Evolutionary conservation across 2,329 filamentous ascomycete species (phyloP), one percentile per base, ranked within the genome.

Genomic region (Metarhizium rileyi): DNA sequence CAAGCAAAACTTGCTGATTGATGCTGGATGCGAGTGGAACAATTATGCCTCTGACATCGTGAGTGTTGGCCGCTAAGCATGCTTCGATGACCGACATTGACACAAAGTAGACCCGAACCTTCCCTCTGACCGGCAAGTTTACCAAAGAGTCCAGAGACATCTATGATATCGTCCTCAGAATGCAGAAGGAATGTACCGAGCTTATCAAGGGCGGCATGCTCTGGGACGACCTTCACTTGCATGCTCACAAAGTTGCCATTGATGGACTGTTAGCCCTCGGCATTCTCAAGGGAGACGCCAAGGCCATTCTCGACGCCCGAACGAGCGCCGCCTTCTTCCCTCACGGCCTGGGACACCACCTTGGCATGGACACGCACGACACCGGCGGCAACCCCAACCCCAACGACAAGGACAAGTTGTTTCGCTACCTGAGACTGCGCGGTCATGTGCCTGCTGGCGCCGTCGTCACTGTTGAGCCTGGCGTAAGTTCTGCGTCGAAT

Each of bases 401-500:
- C 59, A 73, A 74, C 8, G 93, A 98, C 63, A 72, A 77, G 52
- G 90, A 98, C 64, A 73, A 79, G 33, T 81, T 96, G 76, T 97
- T 96, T 70, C 77, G 81, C 48, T 97, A 96, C 63, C 71, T 98
- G 52, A 77, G 93, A 42, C 83, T 95, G 36, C 75, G 93, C 48
- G 84, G 87, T 12, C 76, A 70, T 22, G 66, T 96, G 44, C 88
- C 89, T 0, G 84, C 82, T 0, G 85, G 86, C 7, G 84, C 84
- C 46, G 88, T 98, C 23, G 83, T 98, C 48, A 98, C 93, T 0
- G 91, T 97, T 36, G 93, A 98, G 72, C 93, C 93, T 12, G 93
- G 93, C 44, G 81, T 87, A 73, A 68, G 81, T 73, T 20, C 3
- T 22, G 7, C n/a, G 28, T 35, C 4, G 12, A 18, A 20, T 28